Base-by-base conservation (phyloP, 768 basidiomycete genomes). In the Cytidiella melzeri region DNA sequence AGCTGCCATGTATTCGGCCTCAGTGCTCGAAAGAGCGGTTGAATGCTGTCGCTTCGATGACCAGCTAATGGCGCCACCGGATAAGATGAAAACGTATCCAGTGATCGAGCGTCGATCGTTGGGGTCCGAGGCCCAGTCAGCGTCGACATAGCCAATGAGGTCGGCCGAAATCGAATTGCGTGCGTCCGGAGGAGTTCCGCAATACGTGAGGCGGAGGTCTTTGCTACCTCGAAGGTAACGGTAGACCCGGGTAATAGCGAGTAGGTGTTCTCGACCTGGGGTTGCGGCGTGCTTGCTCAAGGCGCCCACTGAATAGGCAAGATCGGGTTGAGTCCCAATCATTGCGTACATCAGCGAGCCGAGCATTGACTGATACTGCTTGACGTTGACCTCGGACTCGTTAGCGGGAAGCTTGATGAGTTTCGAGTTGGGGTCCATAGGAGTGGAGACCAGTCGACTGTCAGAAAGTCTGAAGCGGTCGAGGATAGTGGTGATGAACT, bases 1-100 rank as follows among this genome's bases (percentile, higher is more conserved):
- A 1, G 64, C 62, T 9, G 70, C 61, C 28, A 72, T 64, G 54
- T 66, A 73, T 52, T 74, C 68, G 24, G 69, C 67, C 54, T 74
- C 72, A 1, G 65, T 68, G 1, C 65, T 71, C 6, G 70, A 73
- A 3, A 66, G 54, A 0, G 72, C 61, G n/a, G 74, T 68, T 36
- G 67, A 54, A 0, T 57, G 13, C 58, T 78, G 76, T n/a, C 65
- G 57, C 34, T 62, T 61, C 23, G 65, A 68, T 6, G 36, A 44
- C 73, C 73, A 76, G 19, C 50, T 57, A 15, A 76, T 58, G 1
- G 67, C 61, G 7, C 68, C 70, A 2, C 55, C 57, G 9, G 57
- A 67, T 34, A 73, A 57, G 30, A 56, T 62, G 55, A 73, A 58
- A 11, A 69, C 37, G 54, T 64, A 72, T 2, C 73, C 71, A 24